phyloP scores from a whole-genome alignment of 1,139 yeast species.

The Fermentozyma sake region DNA sequence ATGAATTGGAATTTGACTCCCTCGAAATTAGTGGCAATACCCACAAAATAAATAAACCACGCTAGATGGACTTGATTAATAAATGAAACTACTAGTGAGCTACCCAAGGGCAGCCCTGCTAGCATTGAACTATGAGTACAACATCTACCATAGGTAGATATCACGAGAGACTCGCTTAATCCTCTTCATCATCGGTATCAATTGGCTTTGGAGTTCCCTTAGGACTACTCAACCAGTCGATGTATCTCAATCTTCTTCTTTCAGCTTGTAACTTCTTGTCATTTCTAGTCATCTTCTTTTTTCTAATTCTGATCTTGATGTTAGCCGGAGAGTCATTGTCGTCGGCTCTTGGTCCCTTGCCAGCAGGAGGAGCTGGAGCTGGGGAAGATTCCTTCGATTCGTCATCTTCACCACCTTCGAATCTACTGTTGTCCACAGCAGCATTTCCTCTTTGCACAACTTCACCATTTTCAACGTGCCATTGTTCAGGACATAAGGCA shows the following conservation, averaged over 20 bases:
- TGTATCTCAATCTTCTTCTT: constrained; percentile 89
- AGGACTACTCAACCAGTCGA: constrained; percentile 93
- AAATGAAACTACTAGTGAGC: too few relatives aligned
- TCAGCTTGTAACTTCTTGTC: constrained; percentile 89
- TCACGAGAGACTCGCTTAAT: too few relatives aligned
- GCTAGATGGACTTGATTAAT: too few relatives aligned
- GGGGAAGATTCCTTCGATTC: constrained; percentile 22
- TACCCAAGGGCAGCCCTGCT: too few relatives aligned
- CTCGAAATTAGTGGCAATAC: too few relatives aligned
- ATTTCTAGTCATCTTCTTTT: constrained; percentile 96
- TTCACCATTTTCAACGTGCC: constrained; percentile 93
- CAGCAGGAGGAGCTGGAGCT: constrained; percentile 36
- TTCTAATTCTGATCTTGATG: constrained; percentile 84
- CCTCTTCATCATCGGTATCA: constrained; percentile 90
- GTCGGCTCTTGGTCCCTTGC: constrained; percentile 46
- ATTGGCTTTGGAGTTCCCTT: constrained; percentile 96
- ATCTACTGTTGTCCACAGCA: constrained; percentile 70
- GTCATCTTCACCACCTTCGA: constrained; percentile 54
- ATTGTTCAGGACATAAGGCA: constrained; percentile 96
- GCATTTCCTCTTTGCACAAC: constrained; percentile 80
- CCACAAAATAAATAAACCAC: too few relatives aligned
- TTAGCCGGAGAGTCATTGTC: constrained; percentile 93
- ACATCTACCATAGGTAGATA: too few relatives aligned
- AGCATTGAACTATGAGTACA: too few relatives aligned
- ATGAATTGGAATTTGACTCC: too few relatives aligned